Conservation (phyloP, 148 eudicot species). For the Vaccinium vitisidaea region DNA sequence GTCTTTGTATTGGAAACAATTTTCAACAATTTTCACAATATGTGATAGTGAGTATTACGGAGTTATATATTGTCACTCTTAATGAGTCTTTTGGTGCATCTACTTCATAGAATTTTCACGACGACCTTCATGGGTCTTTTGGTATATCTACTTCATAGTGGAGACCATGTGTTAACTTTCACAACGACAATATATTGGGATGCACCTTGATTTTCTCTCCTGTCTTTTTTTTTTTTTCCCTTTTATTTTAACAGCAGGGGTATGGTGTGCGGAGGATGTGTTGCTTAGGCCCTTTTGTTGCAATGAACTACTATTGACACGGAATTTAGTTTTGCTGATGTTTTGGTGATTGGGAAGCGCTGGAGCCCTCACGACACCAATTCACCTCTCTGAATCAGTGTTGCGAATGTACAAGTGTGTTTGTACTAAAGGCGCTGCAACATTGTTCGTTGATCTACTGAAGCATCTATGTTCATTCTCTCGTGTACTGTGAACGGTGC, state of each 20-base stretch:
- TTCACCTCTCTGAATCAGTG: conserved; percentile 10
- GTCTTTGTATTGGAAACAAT: not conserved
- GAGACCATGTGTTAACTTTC: not conserved
- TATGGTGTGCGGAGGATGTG: conserved; percentile 78
- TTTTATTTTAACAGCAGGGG: conserved; percentile 44
- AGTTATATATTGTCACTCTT: not conserved
- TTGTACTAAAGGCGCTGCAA: conserved; percentile 2
- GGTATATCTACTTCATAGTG: not conserved
- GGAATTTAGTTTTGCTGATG: conserved; percentile 9
- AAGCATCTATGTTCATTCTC: not conserved
- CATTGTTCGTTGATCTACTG: not conserved
- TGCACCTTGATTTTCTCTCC: not conserved
- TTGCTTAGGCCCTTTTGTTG: conserved; percentile 21
- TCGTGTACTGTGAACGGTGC: not conserved
- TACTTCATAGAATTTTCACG: not conserved
- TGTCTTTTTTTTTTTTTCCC: not conserved
- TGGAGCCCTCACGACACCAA: conserved; percentile 2
- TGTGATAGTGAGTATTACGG: too few relatives aligned
- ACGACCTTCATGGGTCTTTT: not conserved
- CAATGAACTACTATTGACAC: not conserved
- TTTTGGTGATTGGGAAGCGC: conserved; percentile 4
- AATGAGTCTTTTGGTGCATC: not conserved
- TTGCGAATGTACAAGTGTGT: not conserved
- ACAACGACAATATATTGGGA: too few relatives aligned
- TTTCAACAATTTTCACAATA: too few relatives aligned